Conservation (phyloP, 306 rosid species). For the Echinosophora koreensis region DNA sequence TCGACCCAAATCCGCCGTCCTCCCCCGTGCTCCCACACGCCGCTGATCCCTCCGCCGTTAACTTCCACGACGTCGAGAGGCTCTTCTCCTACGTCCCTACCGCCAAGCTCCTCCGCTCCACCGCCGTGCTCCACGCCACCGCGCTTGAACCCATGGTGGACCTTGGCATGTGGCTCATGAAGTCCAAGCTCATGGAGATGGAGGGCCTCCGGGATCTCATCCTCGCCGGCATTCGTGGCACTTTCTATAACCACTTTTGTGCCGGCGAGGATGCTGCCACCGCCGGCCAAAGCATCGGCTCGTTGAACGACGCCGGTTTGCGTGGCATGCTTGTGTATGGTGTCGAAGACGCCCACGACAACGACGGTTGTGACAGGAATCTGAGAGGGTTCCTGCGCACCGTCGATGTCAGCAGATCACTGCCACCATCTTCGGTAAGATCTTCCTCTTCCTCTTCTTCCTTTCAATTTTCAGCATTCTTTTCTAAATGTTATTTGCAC, state of each 20-base stretch:
- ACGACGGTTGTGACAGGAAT: slow-evolving; percentile 70
- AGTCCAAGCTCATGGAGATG: slow-evolving; percentile 65
- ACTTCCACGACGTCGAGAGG: slow-evolving; percentile 53
- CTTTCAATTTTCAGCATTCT: neutral
- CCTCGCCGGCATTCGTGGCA: slow-evolving; percentile 43
- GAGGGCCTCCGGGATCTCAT: slow-evolving; percentile 31
- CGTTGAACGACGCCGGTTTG: slow-evolving; percentile 61
- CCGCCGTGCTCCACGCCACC: slow-evolving; percentile 76
- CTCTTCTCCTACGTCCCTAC: slow-evolving; percentile 68
- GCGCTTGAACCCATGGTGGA: slow-evolving; percentile 82
- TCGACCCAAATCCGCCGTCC: slow-evolving; percentile 40
- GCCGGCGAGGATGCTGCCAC: slow-evolving; percentile 77
- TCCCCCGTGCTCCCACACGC: neutral
- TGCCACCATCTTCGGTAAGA: slow-evolving; percentile 82
- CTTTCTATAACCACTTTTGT: slow-evolving; percentile 76
- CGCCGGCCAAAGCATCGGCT: slow-evolving; percentile 53
- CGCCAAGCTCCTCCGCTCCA: slow-evolving; percentile 57
- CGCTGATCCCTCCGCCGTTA: slow-evolving; percentile 9
- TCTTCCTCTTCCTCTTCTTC: neutral
- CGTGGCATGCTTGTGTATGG: slow-evolving; percentile 87
- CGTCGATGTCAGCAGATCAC: slow-evolving; percentile 65
- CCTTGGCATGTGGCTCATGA: slow-evolving; percentile 78
- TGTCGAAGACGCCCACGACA: slow-evolving; percentile 73
- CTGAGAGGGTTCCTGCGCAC: slow-evolving; percentile 65
- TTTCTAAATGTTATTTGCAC: slow-evolving; percentile 18